Evolutionary conservation across 2,329 filamentous ascomycete species (phyloP).

Genomic region (Phaeosphaeriaceae sp.): DNA sequence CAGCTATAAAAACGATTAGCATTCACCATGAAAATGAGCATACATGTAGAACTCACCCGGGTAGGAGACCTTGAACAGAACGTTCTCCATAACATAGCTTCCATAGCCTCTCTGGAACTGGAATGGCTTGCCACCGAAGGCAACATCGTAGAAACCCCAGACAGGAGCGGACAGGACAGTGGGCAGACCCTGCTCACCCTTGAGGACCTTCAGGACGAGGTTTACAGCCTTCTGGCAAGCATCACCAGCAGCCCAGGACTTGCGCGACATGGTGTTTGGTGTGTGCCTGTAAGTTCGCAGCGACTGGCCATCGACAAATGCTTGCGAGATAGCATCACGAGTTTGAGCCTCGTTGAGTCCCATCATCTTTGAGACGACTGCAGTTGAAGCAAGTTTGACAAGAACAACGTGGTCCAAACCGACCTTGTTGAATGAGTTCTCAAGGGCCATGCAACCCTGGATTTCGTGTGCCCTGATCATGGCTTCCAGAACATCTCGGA

Average conservation of each 20-base stretch:
- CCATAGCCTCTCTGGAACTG: constrained; percentile 95
- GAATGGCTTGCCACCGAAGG: constrained; percentile 91
- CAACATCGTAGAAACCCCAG: constrained; percentile 99
- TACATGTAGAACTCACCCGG: constrained; percentile 67
- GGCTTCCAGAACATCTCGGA: constrained; percentile 89
- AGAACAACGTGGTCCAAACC: constrained; percentile 96
- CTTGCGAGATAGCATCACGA: constrained; percentile 92
- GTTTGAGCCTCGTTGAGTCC: constrained; percentile 89
- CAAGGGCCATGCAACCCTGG: constrained; percentile 92
- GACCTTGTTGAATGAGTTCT: constrained; percentile 99
- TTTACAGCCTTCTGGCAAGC: constrained; percentile 96
- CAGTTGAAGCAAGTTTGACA: constrained; percentile 95
- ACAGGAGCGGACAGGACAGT: constrained; percentile 90
- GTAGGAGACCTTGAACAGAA: constrained; percentile 99
- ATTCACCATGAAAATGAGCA: neutral
- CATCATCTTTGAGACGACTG: constrained; percentile 94
- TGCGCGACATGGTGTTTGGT: constrained; percentile 99
- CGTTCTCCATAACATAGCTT: constrained; percentile 99
- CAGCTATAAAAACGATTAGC: constrained; percentile 59
- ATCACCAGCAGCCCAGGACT: constrained; percentile 98
- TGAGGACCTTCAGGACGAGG: constrained; percentile 86
- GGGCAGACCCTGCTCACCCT: constrained; percentile 88
- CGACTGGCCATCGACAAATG: constrained; percentile 95
- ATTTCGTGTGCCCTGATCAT: constrained; percentile 99
- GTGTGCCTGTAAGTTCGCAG: constrained; percentile 96